Base-by-base conservation (phyloP, 805 yeast genomes). In the Ogataea pilisensis region DNA sequence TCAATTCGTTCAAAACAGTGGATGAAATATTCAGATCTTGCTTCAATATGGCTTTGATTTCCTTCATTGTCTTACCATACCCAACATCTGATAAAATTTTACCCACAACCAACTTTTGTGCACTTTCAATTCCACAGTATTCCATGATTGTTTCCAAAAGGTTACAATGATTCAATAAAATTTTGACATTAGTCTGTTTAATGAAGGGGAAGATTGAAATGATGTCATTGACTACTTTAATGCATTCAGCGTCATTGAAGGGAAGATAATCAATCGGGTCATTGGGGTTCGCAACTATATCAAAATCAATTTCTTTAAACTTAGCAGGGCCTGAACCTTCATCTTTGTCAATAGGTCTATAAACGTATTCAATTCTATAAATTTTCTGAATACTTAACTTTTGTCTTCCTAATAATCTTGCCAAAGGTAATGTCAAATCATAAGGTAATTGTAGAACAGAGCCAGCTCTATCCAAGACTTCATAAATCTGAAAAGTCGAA, bases 401-500 rank as follows among this genome's bases (percentile, higher is more conserved):
- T n/a, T 70, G 68, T 41, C 83, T 77, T 2, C 96, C 89, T 25
- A 93, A 61, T 37, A 79, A 70, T 49, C 98, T 70, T 0, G 99
- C 99, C 68, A 85, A 76, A 0, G 99, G 98, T 26, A 90, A 66
- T 0, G 95, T 85, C 46, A 90, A 69, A 58, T 93, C 99, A 56
- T 85, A 89, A 2, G 96, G 95, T 26, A 93, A 64, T 50, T 90
- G 95, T 26, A 93, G 65, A 3, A 93, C 91, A 0, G 89, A 78
- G 0, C 99, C 99, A 24, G 87, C 81, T 38, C 78, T 72, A 55
- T 91, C 98, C 39, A 93, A 64, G 1, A 93, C 75, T 52, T 90
- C 93, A 50, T 84, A 88, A 0, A 86, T 82, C 36, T 75, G 73
- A 38, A 80, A 84, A 18, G 76, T 69, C 2, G 81, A 64, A 45